Percentiles rank a stretch among this genome's conserved stretches.
Evolutionary conservation across 768 basidiomycete genomes (phyloP).

Genomic region (Leccinum ochraceum): DNA sequence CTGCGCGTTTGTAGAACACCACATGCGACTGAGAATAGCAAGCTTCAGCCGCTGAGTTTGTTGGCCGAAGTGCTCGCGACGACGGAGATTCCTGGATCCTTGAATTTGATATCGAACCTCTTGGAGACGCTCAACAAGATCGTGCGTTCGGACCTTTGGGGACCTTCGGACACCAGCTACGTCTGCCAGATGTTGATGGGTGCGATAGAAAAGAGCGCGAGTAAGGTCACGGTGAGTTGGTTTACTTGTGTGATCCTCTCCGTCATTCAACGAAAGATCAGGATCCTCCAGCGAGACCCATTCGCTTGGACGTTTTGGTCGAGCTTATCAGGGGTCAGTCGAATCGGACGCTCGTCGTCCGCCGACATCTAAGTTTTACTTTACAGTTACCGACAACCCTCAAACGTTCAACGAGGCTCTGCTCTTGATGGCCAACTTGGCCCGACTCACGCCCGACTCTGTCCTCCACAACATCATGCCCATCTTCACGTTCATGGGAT

Average conservation of each 20-base stretch:
- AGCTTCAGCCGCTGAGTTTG: constrained; percentile 51
- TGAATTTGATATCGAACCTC: constrained; percentile 68
- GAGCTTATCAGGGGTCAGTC: constrained; percentile 76
- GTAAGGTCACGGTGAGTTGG: constrained; percentile 51
- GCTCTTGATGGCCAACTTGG: constrained; percentile 81
- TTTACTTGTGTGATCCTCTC: constrained; percentile 5
- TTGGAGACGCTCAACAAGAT: constrained; percentile 73
- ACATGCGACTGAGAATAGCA: constrained; percentile 37
- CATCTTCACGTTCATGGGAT: constrained; percentile 99
- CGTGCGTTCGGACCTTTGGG: constrained; percentile 52
- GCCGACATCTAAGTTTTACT: neutral
- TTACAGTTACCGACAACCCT: constrained; percentile 80
- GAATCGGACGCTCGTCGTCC: neutral
- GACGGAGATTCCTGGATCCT: constrained; percentile 63
- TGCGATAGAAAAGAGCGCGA: constrained; percentile 67
- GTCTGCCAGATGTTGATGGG: constrained; percentile 84
- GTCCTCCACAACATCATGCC: constrained; percentile 97
- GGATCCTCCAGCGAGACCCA: constrained; percentile 56
- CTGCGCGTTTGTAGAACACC: constrained; percentile 6
- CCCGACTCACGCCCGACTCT: constrained; percentile 83
- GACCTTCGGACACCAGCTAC: constrained; percentile 70
- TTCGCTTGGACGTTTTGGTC: constrained; percentile 84
- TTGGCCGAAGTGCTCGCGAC: constrained; percentile 72
- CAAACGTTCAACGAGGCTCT: constrained; percentile 94
- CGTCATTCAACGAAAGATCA: constrained; percentile 25